A percentile compares a stretch with the other conserved stretches of the same genome.
Conservation (phyloP, 2,329 filamentous ascomycete genomes). For the Chaetomiaceae sp. region DNA sequence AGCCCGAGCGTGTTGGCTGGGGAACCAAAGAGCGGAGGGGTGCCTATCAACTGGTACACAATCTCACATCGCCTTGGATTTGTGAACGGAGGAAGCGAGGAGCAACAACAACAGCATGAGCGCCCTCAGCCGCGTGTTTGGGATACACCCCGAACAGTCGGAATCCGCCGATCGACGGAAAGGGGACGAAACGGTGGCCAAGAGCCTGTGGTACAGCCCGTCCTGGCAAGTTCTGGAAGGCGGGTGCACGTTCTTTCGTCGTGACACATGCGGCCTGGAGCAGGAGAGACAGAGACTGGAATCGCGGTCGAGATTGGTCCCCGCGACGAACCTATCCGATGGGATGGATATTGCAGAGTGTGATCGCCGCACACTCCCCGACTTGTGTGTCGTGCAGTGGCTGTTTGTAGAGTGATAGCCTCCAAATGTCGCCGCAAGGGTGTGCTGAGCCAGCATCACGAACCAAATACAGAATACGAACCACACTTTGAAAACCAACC, state of each 20-base stretch:
- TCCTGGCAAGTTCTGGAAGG: neutral
- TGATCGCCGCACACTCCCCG: neutral
- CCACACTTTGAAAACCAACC: too few relatives aligned
- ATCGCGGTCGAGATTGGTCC: neutral
- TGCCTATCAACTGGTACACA: slow-evolving; percentile 7
- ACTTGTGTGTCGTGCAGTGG: neutral
- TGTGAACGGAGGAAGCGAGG: slow-evolving; percentile 7
- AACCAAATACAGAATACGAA: neutral
- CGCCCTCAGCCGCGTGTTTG: neutral
- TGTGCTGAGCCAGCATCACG: too few relatives aligned
- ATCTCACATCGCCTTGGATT: slow-evolving; percentile 12
- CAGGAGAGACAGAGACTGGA: neutral
- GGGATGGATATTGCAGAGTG: neutral
- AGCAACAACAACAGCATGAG: slow-evolving; percentile 1
- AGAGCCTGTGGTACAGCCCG: neutral
- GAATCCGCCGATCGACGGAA: slow-evolving; percentile 1
- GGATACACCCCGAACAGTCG: slow-evolving; percentile 1
- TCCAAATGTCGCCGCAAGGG: neutral
- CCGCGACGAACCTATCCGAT: neutral
- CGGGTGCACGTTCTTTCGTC: slow-evolving; percentile 10
- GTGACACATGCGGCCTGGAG: slow-evolving; percentile 2
- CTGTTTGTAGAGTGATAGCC: neutral
- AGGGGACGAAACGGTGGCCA: neutral
- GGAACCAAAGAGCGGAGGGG: slow-evolving; percentile 6
- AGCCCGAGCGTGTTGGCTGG: neutral